Conservation (phyloP, 2,329 filamentous ascomycete species). For the Cryoendolithus antarcticus region DNA sequence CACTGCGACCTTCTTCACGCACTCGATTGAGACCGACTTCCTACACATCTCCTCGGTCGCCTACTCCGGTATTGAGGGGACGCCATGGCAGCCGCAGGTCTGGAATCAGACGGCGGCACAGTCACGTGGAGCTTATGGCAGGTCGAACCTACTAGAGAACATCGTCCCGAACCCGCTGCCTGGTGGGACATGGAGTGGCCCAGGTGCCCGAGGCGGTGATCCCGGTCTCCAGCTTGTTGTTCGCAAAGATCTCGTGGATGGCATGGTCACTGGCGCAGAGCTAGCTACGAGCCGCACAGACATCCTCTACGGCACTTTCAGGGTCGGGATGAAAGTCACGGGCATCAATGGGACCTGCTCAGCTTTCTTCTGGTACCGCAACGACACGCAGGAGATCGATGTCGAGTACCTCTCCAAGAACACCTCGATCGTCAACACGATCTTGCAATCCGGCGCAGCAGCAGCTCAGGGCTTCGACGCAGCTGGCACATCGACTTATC, state of each 20-base stretch:
- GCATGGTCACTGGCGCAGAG: conserved; percentile 49
- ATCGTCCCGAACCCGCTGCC: conserved; percentile 41
- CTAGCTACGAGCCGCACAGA: conserved; percentile 49
- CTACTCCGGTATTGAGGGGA: conserved; percentile 19
- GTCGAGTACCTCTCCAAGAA: conserved; percentile 59
- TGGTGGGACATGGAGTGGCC: conserved; percentile 31
- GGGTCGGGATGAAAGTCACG: conserved; percentile 54
- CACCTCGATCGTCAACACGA: conserved; percentile 51
- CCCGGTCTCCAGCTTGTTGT: conserved; percentile 49
- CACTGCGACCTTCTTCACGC: conserved; percentile 46
- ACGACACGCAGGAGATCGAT: conserved; percentile 70
- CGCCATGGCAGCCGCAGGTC: conserved; percentile 53
- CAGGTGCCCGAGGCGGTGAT: conserved; percentile 31
- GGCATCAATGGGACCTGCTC: conserved; percentile 54
- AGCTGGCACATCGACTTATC: conserved; percentile 45
- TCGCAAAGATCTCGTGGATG: conserved; percentile 18
- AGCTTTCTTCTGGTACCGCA: conserved; percentile 74
- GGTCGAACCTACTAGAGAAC: conserved; percentile 47
- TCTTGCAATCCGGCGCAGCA: conserved; percentile 51
- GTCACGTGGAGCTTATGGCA: conserved; percentile 53
- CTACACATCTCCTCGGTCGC: conserved; percentile 28
- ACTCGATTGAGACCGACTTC: conserved; percentile 59
- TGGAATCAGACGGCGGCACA: conserved; percentile 51
- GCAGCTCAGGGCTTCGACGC: conserved; percentile 48
- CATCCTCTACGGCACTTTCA: conserved; percentile 57